Percentiles rank a stretch among this genome's conserved stretches.
Conservation (phyloP, 805 yeast genomes). For the Wickerhamiella allomyrinae region DNA sequence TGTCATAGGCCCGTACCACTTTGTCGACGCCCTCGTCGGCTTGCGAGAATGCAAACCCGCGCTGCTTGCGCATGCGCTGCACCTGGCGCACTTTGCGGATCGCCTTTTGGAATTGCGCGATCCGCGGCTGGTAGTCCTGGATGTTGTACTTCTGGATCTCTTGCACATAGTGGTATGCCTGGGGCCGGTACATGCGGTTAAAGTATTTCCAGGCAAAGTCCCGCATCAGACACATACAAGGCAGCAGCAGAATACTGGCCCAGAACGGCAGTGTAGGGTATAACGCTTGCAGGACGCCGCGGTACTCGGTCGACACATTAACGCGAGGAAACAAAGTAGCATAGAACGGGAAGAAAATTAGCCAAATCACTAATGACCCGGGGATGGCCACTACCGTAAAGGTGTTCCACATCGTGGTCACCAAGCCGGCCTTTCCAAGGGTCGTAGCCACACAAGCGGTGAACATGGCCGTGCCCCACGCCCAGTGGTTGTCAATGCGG, state of each 20-base stretch:
- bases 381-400: conserved; percentile 87
- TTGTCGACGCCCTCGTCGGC: conserved; percentile 89
- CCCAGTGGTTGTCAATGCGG: conserved; percentile 71
- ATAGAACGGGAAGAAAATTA: conserved; percentile 74
- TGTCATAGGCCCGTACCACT: conserved; percentile 85
- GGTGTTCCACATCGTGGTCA: conserved; percentile 89
- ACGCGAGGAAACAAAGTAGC: conserved; percentile 72
- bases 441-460: conserved; percentile 81
- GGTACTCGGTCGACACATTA: conserved; percentile 68
- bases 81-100: conserved; percentile 96
- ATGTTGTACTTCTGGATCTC: conserved; percentile 92
- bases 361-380: conserved; percentile 78
- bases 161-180: conserved; percentile 87
- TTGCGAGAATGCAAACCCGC: conserved; percentile 97
- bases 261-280: conserved; percentile 73
- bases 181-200: conserved; percentile 83
- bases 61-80: conserved; percentile 92
- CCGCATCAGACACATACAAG: conserved; percentile 64
- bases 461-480: conserved; percentile 84
- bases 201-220: conserved; percentile 92
- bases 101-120: conserved; percentile 93
- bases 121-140: conserved; percentile 87
- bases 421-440: conserved; percentile 85
- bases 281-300: conserved; percentile 61
- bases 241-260: conserved; percentile 65